Conservation (phyloP, 345 rosid genomes). For the Eucalyptus decipiens region DNA sequence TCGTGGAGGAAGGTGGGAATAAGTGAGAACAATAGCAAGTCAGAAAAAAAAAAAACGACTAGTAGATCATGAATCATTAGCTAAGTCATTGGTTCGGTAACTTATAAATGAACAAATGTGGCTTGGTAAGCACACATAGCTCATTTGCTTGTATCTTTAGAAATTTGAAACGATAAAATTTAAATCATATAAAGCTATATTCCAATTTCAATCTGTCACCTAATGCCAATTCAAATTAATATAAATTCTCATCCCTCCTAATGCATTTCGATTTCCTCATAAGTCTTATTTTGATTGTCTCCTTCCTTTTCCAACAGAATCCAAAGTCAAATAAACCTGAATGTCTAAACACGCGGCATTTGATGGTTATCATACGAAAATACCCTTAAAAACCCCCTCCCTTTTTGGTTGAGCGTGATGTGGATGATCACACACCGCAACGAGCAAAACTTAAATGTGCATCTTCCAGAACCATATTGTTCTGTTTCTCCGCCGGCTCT, state of each 20-base stretch:
- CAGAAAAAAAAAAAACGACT: neutral
- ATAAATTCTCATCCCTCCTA: no score
- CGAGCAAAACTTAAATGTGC: neutral
- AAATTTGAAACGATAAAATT: neutral
- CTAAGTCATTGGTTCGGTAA: no score
- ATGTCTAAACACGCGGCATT: accelerated
- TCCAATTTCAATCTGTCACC: neutral
- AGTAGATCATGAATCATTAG: neutral
- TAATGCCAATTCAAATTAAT: neutral
- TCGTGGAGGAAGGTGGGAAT: neutral
- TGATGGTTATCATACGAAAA: neutral
- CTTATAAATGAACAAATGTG: neutral
- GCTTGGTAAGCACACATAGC: neutral
- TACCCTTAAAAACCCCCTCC: neutral
- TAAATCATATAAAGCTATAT: no score
- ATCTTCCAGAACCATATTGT: neutral
- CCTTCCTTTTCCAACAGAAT: neutral
- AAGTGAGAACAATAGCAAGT: accelerated
- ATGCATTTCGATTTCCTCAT: neutral
- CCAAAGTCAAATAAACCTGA: neutral
- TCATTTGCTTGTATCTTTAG: neutral
- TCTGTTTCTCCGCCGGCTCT: accelerated
- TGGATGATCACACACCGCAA: neutral
- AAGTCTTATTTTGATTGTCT: neutral
- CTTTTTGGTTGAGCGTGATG: accelerated